Conservation (phyloP, 805 yeast genomes). For the Yamadazyma takamatsuzukensis region DNA sequence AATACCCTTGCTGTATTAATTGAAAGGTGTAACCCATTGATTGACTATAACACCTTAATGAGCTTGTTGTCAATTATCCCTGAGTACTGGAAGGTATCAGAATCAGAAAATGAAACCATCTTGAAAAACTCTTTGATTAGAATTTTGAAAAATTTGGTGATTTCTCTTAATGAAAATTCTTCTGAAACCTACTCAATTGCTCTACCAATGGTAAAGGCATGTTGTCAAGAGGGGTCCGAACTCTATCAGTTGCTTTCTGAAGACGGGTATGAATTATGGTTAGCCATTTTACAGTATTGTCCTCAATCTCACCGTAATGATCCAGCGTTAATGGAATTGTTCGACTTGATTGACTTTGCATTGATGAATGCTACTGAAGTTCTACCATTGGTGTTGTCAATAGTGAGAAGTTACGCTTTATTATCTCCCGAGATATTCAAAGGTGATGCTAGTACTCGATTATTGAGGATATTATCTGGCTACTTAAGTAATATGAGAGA, state of each 20-base stretch:
- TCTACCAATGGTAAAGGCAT: conserved; percentile 62
- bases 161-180: conserved; percentile 55
- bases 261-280: conserved; percentile 86
- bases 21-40: conserved; percentile 61
- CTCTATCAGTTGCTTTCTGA: conserved; percentile 61
- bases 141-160: conserved; percentile 52
- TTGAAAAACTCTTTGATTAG: conserved; percentile 42
- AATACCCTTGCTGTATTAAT: conserved; percentile 63
- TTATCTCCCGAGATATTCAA: conserved; percentile 40
- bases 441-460: conserved; percentile 32
- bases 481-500: conserved; percentile 64
- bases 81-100: conserved; percentile 65
- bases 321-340: conserved; percentile 34
- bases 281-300: conserved; percentile 58
- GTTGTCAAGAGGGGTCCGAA: conserved; percentile 47
- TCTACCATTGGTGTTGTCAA: conserved; percentile 57
- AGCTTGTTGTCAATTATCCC: conserved; percentile 61
- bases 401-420: conserved; percentile 60
- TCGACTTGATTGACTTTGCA: conserved; percentile 54
- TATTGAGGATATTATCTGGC: conserved; percentile 48
- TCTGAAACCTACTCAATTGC: conserved; percentile 49
- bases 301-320: conserved; percentile 30
- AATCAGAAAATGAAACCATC: conserved; percentile 40
- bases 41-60: conserved; percentile 48
- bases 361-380: conserved; percentile 72